Conservation (phyloP, 2,329 filamentous ascomycete species). For the Calonectria pseudoturangicola region DNA sequence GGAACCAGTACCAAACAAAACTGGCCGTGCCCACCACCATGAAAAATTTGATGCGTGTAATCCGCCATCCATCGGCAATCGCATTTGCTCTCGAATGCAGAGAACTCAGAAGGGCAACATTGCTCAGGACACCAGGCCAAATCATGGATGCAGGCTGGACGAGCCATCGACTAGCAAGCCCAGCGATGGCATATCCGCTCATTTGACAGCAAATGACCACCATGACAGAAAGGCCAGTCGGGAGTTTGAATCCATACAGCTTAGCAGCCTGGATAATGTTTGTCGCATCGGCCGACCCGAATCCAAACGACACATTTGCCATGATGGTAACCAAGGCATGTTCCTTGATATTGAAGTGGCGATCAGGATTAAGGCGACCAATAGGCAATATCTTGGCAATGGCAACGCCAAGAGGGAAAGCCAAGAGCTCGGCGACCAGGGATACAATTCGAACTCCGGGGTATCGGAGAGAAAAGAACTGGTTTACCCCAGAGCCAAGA, state of each 20-base stretch:
- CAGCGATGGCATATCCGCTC: conserved; percentile 34
- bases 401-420: conserved; percentile 28
- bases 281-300: conserved; percentile 41
- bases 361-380: conserved; percentile 57
- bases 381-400: conserved; percentile 29
- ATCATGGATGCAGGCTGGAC: conserved; percentile 32
- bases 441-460: conserved; percentile 36
- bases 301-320: conserved; percentile 56
- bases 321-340: conserved; percentile 69
- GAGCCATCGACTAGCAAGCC: conserved; percentile 33
- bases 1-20: conserved; percentile 76
- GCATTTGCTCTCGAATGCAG: conserved; percentile 61
- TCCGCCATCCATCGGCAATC: conserved; percentile 77
- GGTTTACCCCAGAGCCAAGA: conserved; percentile 35
- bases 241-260: conserved; percentile 29
- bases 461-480: conserved; percentile 35
- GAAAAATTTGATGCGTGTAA: conserved; percentile 76
- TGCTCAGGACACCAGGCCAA: conserved; percentile 36
- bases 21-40: conserved; percentile 68
- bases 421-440: conserved; percentile 34
- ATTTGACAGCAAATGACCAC: conserved; percentile 30
- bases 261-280: conserved; percentile 62
- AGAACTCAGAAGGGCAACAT: conserved; percentile 31
- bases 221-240: conserved; percentile 71
- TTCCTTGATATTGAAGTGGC: conserved; percentile 68